Evolutionary conservation across 495 filamentous ascomycete genomes (phyloP), one percentile per base, ranked within the genome.

Genomic region (Neurospora intermedia): DNA sequence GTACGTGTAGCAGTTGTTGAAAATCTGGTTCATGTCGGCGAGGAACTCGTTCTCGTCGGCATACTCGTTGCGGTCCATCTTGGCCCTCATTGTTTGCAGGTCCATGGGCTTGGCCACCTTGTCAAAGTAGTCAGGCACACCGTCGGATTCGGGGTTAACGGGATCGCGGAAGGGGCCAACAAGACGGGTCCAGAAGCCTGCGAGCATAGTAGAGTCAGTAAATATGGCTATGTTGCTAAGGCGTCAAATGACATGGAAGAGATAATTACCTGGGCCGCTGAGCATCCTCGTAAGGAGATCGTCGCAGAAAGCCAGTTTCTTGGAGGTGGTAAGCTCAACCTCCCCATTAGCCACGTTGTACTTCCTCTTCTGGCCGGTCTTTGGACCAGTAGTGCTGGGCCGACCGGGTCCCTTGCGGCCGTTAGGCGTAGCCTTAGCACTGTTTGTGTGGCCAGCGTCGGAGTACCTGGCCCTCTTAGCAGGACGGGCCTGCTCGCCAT

Each of bases 151-250:
- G 5, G 84, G 84, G 70, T 81, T 78, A 9, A 87, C 85, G 38
- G 84, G 84, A 23, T 85, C 80, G 13, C 81, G 83, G 76, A 87
- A 88, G 10, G 84, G 84, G 0, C 85, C 84, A 9, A 88, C 85
- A 3, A 87, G 82, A 9, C 87, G 85, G n/a, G 87, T 88, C 87
- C 87, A 88, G 77, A 85, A 88, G 20, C 86, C 85, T 86, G 72
- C 48, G 35, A 2, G 23, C n/a, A 13, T 0, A 23, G n/a, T 18
- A 35, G 6, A 5, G 69, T 74, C 39, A 74, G 54, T 73, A 48
- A 69, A 43, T 69, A 15, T 38, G 2, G 4, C 40, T 7, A 66
- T 40, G 71, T 38, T 35, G 66, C 70, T 69, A 69, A 70, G 38
- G 6, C 1, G 20, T 6, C 27, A 40, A 16, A 20, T 2, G 13